A percentile compares a stretch with the other conserved stretches of the same genome.
Evolutionary conservation across 2,329 filamentous ascomycete species (phyloP).

Genomic region (Westerdykella sp.): DNA sequence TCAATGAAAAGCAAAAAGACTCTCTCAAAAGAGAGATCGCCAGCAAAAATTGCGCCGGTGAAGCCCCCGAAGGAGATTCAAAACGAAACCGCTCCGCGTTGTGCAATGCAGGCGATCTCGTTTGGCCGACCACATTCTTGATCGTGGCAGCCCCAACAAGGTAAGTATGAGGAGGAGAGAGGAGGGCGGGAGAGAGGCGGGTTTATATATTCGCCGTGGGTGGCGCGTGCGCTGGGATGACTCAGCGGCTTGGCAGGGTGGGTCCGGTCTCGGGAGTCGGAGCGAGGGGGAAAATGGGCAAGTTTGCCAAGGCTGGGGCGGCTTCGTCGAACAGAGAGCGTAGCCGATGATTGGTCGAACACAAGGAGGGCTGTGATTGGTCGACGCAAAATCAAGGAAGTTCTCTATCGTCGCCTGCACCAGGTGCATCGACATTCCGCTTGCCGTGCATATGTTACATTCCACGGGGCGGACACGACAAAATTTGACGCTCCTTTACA

Average conservation of each 20-base stretch:
- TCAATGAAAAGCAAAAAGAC: constrained; percentile 35
- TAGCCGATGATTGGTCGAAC: too few relatives aligned
- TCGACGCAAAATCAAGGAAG: too few relatives aligned
- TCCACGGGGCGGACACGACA: too few relatives aligned
- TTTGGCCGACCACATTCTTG: constrained; percentile 22
- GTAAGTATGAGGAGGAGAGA: constrained; percentile 19
- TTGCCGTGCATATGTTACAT: too few relatives aligned
- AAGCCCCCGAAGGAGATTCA: constrained; percentile 32
- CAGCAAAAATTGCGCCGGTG: constrained; percentile 28
- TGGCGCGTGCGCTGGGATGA: background rate
- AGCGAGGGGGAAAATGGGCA: background rate
- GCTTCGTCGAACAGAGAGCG: too few relatives aligned
- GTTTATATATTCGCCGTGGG: background rate
- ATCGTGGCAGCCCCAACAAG: constrained; percentile 26
- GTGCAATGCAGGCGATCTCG: constrained; percentile 32
- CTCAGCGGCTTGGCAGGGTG: too few relatives aligned
- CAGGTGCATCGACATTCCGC: too few relatives aligned
- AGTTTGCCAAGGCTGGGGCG: too few relatives aligned
- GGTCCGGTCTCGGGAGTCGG: background rate
- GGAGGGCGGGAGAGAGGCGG: background rate
- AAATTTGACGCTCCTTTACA: too few relatives aligned
- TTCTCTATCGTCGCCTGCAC: too few relatives aligned
- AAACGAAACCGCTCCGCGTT: constrained; percentile 25
- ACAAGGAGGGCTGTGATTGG: too few relatives aligned
- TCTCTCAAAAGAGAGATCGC: constrained; percentile 1